Percentiles rank a stretch among this genome's conserved stretches.
Evolutionary conservation across 768 basidiomycete genomes (phyloP).

Genomic region (Termitomyces sp.): DNA sequence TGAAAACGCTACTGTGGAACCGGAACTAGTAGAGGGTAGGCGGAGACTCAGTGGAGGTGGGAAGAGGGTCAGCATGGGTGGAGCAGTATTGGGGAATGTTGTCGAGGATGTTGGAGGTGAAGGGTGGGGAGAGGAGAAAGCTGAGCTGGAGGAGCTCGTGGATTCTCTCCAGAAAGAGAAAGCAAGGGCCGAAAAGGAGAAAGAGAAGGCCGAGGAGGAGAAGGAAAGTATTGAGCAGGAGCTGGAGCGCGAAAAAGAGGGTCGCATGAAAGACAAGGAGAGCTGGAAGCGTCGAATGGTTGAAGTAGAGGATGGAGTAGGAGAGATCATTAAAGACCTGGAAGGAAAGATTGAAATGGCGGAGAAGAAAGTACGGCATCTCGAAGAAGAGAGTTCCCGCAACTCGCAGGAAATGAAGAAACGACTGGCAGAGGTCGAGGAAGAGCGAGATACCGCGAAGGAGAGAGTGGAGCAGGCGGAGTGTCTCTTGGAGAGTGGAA

Average conservation of each 20-base stretch:
- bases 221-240: slow-evolving; percentile 45
- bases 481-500: slow-evolving; percentile 56
- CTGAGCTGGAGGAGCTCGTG: slow-evolving; percentile 52
- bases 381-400: slow-evolving; percentile 35
- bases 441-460: slow-evolving; percentile 52
- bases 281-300: slow-evolving; percentile 69
- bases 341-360: slow-evolving; percentile 55
- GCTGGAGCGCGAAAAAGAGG: slow-evolving; percentile 54
- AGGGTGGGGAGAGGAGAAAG: slow-evolving; percentile 71
- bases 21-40: slow-evolving; percentile 21
- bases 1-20: slow-evolving; percentile 26
- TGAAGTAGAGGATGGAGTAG: slow-evolving; percentile 71
- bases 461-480: slow-evolving; percentile 69
- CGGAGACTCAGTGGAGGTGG: slow-evolving; percentile 38
- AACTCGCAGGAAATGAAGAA: slow-evolving; percentile 47
- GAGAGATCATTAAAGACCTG: slow-evolving; percentile 62
- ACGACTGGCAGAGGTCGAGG: slow-evolving; percentile 43
- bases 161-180: slow-evolving; percentile 49
- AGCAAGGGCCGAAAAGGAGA: slow-evolving; percentile 43
- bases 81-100: slow-evolving; percentile 55
- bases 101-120: slow-evolving; percentile 63
- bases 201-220: slow-evolving; percentile 42
- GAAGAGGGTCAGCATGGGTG: slow-evolving; percentile 53
- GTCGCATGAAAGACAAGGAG: slow-evolving; percentile 64
- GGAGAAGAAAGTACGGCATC: slow-evolving; percentile 43